Base-by-base conservation (phyloP, 495 filamentous ascomycete genomes). In the Collariella sp. region DNA sequence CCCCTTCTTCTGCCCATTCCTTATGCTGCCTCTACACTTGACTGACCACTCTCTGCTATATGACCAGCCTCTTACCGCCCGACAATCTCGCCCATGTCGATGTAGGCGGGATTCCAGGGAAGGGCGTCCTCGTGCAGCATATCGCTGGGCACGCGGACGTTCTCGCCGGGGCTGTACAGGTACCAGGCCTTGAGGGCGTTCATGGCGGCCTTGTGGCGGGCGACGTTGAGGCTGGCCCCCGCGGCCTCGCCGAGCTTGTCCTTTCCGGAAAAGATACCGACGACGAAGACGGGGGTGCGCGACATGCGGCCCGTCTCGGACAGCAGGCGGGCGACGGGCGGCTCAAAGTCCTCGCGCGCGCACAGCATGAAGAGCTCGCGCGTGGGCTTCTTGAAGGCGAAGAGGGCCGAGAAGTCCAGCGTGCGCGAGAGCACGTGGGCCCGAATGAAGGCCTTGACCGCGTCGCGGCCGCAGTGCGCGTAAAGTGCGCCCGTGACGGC, bases 111-210 rank as follows among this genome's bases (percentile, higher is more conserved):
- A 68, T 83, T 85, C 84, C 89, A 97, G 12, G 76, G 73, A 50
- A 68, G 71, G 53, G 76, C 77, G n/a, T 72, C 75, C 54, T 79
- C 69, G 16, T 54, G 57, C 59, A 94, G 84, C 69, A 83, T 87
- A 42, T 89, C 83, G 69, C 87, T 94, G 23, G 93, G 93, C 44
- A 96, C 76, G 36, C 79, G 76, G 13, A 83, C 80, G 47, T 82
- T 47, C 19, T 72, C 69, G 44, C 73, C 72, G 11, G 93, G 93
- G 67, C 81, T 87, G 70, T 98, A 98, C 52, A 97, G 75, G 70
- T 97, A 98, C 94, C 94, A 98, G 16, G 80, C 76, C 76, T 95
- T 95, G 60, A 98, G 73, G 16, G 91, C 82, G 47, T 85, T 81
- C 43, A 91, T 86, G 38, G 89, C 79, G 13, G 93, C 93, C 63